Conservation (phyloP, 2,329 filamentous ascomycete genomes). For the Chaetothyriales sp. region DNA sequence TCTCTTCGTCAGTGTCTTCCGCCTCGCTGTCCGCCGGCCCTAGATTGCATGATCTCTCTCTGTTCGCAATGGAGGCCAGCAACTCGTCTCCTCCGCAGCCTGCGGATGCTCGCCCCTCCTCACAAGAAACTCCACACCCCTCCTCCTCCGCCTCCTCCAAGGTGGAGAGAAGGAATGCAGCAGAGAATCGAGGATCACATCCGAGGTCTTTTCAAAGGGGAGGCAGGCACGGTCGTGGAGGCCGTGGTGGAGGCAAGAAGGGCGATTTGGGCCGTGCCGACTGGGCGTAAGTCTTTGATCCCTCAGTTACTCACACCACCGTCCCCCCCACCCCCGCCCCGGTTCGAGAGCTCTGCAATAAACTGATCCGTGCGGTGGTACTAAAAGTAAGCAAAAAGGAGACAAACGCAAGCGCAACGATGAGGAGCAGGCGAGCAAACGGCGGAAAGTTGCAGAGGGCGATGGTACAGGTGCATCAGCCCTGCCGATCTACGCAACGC, state of each 20-base stretch:
- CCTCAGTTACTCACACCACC: neutral
- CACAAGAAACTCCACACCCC: neutral
- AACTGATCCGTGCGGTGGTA: conserved; percentile 30
- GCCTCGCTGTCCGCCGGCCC: neutral
- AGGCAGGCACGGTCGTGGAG: conserved; percentile 6
- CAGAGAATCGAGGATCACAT: conserved; percentile 7
- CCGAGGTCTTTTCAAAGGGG: conserved; percentile 9
- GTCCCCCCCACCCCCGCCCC: too few species aligned
- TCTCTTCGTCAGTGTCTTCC: neutral
- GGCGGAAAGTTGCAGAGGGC: conserved; percentile 36
- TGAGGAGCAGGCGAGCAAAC: conserved; percentile 39
- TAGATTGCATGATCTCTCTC: neutral
- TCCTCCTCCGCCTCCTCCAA: too few species aligned
- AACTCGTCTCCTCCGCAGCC: neutral
- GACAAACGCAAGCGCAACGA: conserved; percentile 39
- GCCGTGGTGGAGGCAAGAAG: conserved; percentile 29
- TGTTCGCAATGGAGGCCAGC: neutral
- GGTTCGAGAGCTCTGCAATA: conserved; percentile 5
- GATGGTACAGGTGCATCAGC: conserved; percentile 24
- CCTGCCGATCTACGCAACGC: conserved; percentile 39
- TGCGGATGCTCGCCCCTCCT: neutral
- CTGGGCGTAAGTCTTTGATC: conserved; percentile 41
- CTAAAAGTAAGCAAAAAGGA: conserved; percentile 33
- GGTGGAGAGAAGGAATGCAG: neutral
- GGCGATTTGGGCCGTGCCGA: conserved; percentile 52